Evolutionary conservation across 345 rosid genomes (phyloP), one percentile per base, ranked within the genome.

Genomic region (Mangifera indica): DNA sequence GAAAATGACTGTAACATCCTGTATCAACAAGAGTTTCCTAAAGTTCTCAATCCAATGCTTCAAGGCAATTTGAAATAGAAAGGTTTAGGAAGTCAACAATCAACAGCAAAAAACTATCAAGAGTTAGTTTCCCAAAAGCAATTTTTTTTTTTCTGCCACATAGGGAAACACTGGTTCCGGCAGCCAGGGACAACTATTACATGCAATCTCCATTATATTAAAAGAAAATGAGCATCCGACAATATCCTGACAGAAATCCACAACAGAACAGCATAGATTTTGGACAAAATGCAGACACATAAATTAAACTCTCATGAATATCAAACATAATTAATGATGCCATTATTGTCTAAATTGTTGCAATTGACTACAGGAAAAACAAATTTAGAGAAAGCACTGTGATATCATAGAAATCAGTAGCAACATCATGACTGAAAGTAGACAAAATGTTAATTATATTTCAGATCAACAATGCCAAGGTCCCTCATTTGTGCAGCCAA

Each of bases 1-100:
- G 61, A 86, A 88, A 80, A 88, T 90, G 61, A 88, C 88, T 11
- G 89, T 90, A 63, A 89, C 87, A 76, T 89, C 90, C 95, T 89
- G 86, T 67, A 75, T n/a, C 22, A 56, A 64, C 60, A 66, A 55
- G 51, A 70, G 58, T 53, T 57, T 29, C 69, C 66, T 68, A 67
- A 66, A 60, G 40, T 22, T 52, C 20, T 7, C 54, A 74, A 55
- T 55, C 61, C 64, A 73, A 66, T 71, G 63, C 67, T 17, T 56
- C 57, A 71, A 21, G 22, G 32, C 2, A 25, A 24, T 60, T 21
- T 13, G 34, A 45, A 37, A 7, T 37, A 37, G 42, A 7, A 37
- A 5, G 42, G 42, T 37, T 37, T 5, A 37, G 42, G 42, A 37
- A 37, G 42, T 37, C 8, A 37, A 37, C 8, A 37, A 37, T 37